Evolutionary conservation across 495 filamentous ascomycete species (phyloP), one percentile per base, ranked within the genome.

Genomic region (Hypoxylon perforatum): DNA sequence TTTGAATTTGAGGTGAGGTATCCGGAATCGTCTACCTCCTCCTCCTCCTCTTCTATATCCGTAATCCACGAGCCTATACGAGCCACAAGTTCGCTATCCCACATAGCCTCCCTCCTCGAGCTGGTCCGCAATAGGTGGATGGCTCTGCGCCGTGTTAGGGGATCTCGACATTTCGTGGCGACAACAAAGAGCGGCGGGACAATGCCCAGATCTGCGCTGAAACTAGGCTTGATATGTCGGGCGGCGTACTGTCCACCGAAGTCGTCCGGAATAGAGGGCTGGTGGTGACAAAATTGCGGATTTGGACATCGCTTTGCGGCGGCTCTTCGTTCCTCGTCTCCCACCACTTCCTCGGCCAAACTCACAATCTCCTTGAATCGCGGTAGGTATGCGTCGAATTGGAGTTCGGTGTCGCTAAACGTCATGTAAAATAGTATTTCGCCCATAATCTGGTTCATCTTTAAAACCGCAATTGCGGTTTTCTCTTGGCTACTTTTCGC

Each of bases 41-140:
- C 77, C 3, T 77, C 78, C 22, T 77, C 77, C 62, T 91, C 88
- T 64, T 91, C 88, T 19, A 87, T 76, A 9, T 76, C 75, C 57
- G 86, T 80, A 59, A 88, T 74, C 75, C 83, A 83, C 59, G 82
- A 79, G 9, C 80, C 84, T 59, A 87, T 82, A 1, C 77, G 76
- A 6, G 85, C 85, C 18, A 81, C 80, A 35, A 86, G 71, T 59
- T 83, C 73, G 64, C 86, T 88, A 71, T 90, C 85, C 83, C 84
- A 90, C 65, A 90, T 82, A 15, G 85, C 87, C 75, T 90, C 88
- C 64, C 87, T 79, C 30, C 87, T 75, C 3, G 82, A 81, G 44
- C 81, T 79, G 19, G 78, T 79, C 36, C 77, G 74, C 25, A 90
- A 75, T 9, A 89, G 68, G 51, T 77, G 73, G 42, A 90, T 85